Evolutionary conservation across 2,329 filamentous ascomycete genomes (phyloP).

Genomic region (Fusarium subglutinans): DNA sequence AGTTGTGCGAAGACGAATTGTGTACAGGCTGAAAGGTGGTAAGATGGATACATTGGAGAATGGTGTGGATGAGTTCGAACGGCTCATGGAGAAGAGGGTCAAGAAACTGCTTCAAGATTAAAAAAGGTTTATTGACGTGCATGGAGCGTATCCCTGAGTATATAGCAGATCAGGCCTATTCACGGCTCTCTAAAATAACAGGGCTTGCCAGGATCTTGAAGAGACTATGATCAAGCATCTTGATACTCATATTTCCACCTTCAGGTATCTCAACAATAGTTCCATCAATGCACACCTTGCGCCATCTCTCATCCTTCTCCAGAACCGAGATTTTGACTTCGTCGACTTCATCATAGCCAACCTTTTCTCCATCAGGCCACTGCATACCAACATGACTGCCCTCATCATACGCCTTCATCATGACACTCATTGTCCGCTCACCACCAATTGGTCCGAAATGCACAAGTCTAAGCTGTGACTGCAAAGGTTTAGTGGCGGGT

Average conservation of each 20-base stretch:
- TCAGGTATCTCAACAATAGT: slow-evolving; percentile 80
- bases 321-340: slow-evolving; percentile 71
- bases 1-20: slow-evolving; percentile 58
- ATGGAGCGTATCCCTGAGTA: background rate
- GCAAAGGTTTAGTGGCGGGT: slow-evolving; percentile 74
- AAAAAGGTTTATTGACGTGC: background rate
- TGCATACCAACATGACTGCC: slow-evolving; percentile 64
- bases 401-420: slow-evolving; percentile 70
- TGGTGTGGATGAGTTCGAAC: slow-evolving; percentile 74
- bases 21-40: slow-evolving; percentile 69
- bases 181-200: slow-evolving; percentile 24
- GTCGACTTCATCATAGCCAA: slow-evolving; percentile 78
- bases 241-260: slow-evolving; percentile 76
- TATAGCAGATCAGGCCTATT: background rate
- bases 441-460: slow-evolving; percentile 76
- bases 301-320: slow-evolving; percentile 78
- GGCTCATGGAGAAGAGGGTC: slow-evolving; percentile 68
- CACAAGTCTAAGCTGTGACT: slow-evolving; percentile 75
- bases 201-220: slow-evolving; percentile 57
- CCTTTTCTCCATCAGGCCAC: slow-evolving; percentile 65
- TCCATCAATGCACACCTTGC: slow-evolving; percentile 91
- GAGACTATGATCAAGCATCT: slow-evolving; percentile 54
- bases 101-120: slow-evolving; percentile 50
- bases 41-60: slow-evolving; percentile 63
- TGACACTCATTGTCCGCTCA: slow-evolving; percentile 77